Evolutionary conservation across 495 filamentous ascomycete species (phyloP).

Genomic region (Aspergillus wentii): DNA sequence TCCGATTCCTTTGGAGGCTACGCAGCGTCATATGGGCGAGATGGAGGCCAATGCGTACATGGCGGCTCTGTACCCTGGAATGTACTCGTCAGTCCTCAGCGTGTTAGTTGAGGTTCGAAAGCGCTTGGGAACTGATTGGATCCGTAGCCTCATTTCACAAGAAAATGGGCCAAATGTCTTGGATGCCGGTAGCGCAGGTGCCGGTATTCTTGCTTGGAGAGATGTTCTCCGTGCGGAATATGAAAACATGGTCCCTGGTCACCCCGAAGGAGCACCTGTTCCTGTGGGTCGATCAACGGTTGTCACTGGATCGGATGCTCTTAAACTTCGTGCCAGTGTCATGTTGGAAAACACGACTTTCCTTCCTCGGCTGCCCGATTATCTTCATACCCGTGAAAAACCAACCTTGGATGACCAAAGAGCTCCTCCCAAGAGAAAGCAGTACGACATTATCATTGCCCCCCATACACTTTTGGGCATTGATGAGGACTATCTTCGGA

Average conservation of each 20-base stretch:
- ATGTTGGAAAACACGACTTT: constrained; percentile 89
- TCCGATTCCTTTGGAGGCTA: constrained; percentile 63
- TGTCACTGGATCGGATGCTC: constrained; percentile 53
- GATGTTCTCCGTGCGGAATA: constrained; percentile 77
- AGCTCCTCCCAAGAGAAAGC: constrained; percentile 57
- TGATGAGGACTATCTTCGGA: constrained; percentile 67
- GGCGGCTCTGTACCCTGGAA: constrained; percentile 71
- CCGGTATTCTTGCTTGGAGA: constrained; percentile 79
- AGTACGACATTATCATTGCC: constrained; percentile 86
- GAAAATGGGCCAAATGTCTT: constrained; percentile 72
- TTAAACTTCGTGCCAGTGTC: constrained; percentile 70
- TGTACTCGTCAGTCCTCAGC: constrained; percentile 70
- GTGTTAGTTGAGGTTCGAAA: constrained; percentile 79
- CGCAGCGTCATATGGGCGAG: constrained; percentile 67
- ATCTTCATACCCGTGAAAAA: constrained; percentile 55
- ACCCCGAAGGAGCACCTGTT: constrained; percentile 29
- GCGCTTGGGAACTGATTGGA: constrained; percentile 76
- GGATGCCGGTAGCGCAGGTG: constrained; percentile 82
- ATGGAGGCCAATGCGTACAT: constrained; percentile 87
- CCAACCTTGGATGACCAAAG: constrained; percentile 41
- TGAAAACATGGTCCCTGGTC: constrained; percentile 52
- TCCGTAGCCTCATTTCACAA: constrained; percentile 60
- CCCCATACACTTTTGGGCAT: constrained; percentile 75
- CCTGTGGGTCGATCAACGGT: constrained; percentile 59
- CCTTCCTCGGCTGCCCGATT: constrained; percentile 88